Conservation (phyloP, 257 asterid species). For the Capsicum rhomboideum region DNA sequence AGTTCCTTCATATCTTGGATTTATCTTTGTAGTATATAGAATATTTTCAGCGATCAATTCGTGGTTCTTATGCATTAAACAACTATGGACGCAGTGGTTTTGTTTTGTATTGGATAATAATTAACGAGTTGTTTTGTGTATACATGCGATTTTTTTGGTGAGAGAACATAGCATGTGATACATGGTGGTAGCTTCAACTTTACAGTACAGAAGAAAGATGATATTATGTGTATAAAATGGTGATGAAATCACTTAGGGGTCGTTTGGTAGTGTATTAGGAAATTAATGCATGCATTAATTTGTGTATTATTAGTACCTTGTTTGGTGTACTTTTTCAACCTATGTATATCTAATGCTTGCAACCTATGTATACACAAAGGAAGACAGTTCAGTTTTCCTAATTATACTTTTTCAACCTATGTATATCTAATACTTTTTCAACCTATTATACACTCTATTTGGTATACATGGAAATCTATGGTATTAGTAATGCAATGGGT, state of each 20-base stretch:
- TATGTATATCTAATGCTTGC: too few species aligned
- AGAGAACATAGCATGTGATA: background rate
- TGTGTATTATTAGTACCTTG: too few species aligned
- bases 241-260: background rate
- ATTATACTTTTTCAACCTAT: too few species aligned
- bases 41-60: background rate
- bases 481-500: too few species aligned
- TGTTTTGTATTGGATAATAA: background rate
- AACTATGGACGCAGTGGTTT: background rate
- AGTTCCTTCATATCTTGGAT: background rate
- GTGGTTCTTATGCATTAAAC: background rate
- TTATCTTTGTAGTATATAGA: background rate
- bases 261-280: too few species aligned
- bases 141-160: background rate
- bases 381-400: too few species aligned
- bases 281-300: too few species aligned
- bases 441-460: too few species aligned
- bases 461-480: too few species aligned
- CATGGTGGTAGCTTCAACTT: background rate
- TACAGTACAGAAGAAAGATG: background rate
- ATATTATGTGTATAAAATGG: background rate
- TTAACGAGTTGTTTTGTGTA: background rate
- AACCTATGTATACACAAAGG: too few species aligned
- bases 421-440: too few species aligned
- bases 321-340: too few species aligned